Percentiles rank a stretch among this genome's conserved stretches.
Evolutionary conservation across 306 rosid genomes (phyloP).

Genomic region (Fagus crenata): DNA sequence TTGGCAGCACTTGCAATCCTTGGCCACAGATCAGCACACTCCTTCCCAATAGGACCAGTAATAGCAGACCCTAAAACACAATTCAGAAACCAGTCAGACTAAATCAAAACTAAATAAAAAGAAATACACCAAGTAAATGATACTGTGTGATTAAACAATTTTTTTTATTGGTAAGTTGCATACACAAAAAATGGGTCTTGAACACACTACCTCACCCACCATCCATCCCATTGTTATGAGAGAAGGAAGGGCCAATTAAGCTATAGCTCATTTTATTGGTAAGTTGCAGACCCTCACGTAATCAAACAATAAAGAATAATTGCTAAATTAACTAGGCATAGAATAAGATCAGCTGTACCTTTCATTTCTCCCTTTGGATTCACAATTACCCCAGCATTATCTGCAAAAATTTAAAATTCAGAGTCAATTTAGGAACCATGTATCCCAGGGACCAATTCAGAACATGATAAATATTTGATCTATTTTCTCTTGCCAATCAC

Average conservation of each 20-base stretch:
- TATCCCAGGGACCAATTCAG: not conserved
- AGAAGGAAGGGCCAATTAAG: too few relatives aligned
- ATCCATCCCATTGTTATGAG: too few relatives aligned
- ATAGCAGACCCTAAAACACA: conserved; percentile 51
- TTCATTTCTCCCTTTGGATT: conserved; percentile 67
- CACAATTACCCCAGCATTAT: conserved; percentile 58
- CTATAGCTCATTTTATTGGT: too few relatives aligned
- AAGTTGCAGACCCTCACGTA: too few relatives aligned
- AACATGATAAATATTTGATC: not conserved
- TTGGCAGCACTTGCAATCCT: conserved; percentile 62
- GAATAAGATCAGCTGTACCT: conserved; percentile 25
- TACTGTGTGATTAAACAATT: not conserved
- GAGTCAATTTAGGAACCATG: too few relatives aligned
- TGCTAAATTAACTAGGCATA: not conserved
- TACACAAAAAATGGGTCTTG: too few relatives aligned
- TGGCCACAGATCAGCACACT: conserved; percentile 66
- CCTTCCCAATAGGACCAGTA: conserved; percentile 61
- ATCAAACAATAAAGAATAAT: not conserved
- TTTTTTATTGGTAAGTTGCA: too few relatives aligned
- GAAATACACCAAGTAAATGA: too few relatives aligned
- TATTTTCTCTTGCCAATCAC: not conserved
- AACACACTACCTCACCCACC: too few relatives aligned
- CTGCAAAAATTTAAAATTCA: conserved; percentile 18
- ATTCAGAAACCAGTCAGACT: not conserved
- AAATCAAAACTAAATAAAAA: not conserved